A percentile compares a stretch with the other conserved stretches of the same genome.
These are phyloP conservation scores for Podospora pseudopauciseta DNA, from an alignment of 495 filamentous ascomycete species.

Conservation along the genomic window DNA sequence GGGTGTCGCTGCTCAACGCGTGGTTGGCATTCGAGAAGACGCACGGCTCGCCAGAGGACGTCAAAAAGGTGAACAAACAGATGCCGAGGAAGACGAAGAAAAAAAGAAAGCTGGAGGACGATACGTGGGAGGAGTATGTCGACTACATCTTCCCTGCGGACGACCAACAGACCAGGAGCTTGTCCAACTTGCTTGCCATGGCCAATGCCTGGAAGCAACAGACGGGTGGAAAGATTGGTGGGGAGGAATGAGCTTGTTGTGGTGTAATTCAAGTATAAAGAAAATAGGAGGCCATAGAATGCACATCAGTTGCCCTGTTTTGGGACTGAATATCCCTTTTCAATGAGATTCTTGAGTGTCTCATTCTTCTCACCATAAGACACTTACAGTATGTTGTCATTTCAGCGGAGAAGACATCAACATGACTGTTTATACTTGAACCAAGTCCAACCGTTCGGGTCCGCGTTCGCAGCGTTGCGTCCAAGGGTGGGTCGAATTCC, in stretches of 20 bases:
- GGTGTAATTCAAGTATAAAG: not conserved
- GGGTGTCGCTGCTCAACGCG: constrained; percentile 81
- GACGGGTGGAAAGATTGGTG: constrained; percentile 38
- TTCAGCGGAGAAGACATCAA: no score
- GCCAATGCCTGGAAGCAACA: constrained; percentile 90
- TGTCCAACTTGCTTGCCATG: constrained; percentile 78
- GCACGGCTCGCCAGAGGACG: constrained; percentile 72
- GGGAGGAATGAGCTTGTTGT: not conserved
- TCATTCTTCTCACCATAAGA: no score
- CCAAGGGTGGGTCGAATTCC: not conserved
- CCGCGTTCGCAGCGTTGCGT: not conserved
- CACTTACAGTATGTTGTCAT: no score
- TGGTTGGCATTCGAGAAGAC: constrained; percentile 89
- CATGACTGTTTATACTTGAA: no score
- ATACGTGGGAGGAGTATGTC: constrained; percentile 94
- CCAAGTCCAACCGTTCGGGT: not conserved
- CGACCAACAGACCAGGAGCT: constrained; percentile 78
- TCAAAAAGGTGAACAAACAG: constrained; percentile 81
- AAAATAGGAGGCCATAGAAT: not conserved
- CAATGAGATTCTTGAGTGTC: not conserved
- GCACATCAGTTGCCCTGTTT: not conserved
- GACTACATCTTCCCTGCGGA: constrained; percentile 98
- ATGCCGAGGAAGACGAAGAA: constrained; percentile 95
- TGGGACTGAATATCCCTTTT: not conserved
- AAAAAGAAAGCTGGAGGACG: constrained; percentile 88